Conservation (phyloP, 352 stramenopile genomes). For the Pseudoperonospora humuli region DNA sequence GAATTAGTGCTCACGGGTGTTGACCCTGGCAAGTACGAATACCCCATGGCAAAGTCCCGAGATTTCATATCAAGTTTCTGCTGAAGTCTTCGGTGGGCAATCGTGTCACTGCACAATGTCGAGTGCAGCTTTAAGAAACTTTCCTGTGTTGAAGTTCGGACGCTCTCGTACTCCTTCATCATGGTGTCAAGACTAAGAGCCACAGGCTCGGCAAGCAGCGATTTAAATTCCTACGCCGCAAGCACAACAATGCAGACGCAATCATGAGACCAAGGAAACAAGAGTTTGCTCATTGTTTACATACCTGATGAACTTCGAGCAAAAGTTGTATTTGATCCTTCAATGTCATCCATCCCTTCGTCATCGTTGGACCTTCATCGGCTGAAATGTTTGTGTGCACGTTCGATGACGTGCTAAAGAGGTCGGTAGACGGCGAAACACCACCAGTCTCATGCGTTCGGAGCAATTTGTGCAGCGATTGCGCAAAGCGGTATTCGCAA, state of each 20-base stretch:
- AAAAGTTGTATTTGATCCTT: slow-evolving; percentile 57
- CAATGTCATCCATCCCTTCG: slow-evolving; percentile 42
- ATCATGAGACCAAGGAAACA: background rate
- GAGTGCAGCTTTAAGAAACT: slow-evolving; percentile 48
- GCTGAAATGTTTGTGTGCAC: slow-evolving; percentile 20
- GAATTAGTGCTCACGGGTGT: slow-evolving; percentile 12
- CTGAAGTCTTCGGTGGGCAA: slow-evolving; percentile 39
- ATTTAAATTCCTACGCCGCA: slow-evolving; percentile 57
- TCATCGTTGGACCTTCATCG: slow-evolving; percentile 50
- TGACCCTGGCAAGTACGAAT: slow-evolving; percentile 21
- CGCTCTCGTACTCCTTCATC: slow-evolving; percentile 70
- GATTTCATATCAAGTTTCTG: slow-evolving; percentile 56
- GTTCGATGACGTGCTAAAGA: slow-evolving; percentile 31
- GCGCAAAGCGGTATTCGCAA: slow-evolving; percentile 43
- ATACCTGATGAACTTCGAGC: slow-evolving; percentile 52
- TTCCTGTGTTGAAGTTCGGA: slow-evolving; percentile 47
- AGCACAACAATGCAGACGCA: too few species aligned
- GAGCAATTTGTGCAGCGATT: slow-evolving; percentile 47
- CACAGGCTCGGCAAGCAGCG: slow-evolving; percentile 60
- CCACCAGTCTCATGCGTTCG: slow-evolving; percentile 40
- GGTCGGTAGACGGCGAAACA: slow-evolving; percentile 19
- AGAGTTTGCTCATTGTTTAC: too few species aligned
- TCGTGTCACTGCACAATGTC: slow-evolving; percentile 37
- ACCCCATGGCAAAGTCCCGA: slow-evolving; percentile 30
- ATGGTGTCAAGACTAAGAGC: slow-evolving; percentile 65